A percentile compares a stretch with the other conserved stretches of the same genome.
Conservation (phyloP, 202 grass and related monocot genomes). For the Panicum hallii region DNA sequence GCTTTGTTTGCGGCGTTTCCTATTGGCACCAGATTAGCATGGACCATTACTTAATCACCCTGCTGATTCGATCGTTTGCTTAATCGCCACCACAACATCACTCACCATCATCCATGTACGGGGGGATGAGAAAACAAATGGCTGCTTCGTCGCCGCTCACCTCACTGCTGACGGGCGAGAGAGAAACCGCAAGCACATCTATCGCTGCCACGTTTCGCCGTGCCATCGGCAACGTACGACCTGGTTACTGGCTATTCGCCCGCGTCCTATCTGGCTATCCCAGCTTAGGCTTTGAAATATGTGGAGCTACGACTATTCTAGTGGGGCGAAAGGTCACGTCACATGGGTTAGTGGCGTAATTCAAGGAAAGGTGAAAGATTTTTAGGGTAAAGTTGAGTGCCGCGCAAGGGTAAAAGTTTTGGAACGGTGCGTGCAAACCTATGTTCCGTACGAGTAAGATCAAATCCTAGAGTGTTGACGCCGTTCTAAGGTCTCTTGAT, state of each 20-base stretch:
- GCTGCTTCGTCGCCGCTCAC: not conserved
- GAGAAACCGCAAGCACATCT: not conserved
- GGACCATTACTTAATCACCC: slow-evolving; percentile 25
- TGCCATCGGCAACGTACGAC: slow-evolving; percentile 49
- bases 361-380: slow-evolving; percentile 50
- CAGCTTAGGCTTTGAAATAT: slow-evolving; percentile 41
- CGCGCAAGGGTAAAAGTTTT: slow-evolving; percentile 11
- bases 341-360: slow-evolving; percentile 61
- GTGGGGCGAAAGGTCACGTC: slow-evolving; percentile 29
- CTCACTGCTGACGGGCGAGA: not conserved
- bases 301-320: not conserved
- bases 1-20: slow-evolving; percentile 44
- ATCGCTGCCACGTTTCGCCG: slow-evolving; percentile 52
- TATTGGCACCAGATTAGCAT: slow-evolving; percentile 45
- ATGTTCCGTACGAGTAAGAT: slow-evolving; percentile 35
- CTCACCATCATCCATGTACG: slow-evolving; percentile 21
- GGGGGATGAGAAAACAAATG: slow-evolving; percentile 20
- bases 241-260: slow-evolving; percentile 43
- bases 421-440: slow-evolving; percentile 21
- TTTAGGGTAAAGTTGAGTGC: slow-evolving; percentile 37
- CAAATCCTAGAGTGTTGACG: slow-evolving; percentile 5
- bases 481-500: not conserved
- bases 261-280: slow-evolving; percentile 10
- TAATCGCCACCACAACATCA: slow-evolving; percentile 31
- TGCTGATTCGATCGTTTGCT: slow-evolving; percentile 36